phyloP scores from a whole-genome alignment of 805 yeast genomes.

The Metahyphopichia silvanorum region DNA sequence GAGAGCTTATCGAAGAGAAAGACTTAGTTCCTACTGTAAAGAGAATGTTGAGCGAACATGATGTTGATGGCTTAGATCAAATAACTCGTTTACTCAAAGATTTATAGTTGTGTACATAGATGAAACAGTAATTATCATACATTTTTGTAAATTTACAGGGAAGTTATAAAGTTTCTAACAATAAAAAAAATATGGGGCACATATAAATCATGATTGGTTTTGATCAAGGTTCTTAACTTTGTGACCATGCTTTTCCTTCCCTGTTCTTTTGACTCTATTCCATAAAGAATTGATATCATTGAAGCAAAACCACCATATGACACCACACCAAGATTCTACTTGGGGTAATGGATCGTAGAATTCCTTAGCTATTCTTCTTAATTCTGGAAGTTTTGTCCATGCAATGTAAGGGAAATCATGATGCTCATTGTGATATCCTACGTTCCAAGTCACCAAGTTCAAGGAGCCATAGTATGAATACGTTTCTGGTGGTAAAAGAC shows the following conservation, averaged over 20 bases:
- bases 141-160: too few relatives aligned
- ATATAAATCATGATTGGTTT: conserved; percentile 3
- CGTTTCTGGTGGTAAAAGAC: conserved; percentile 64
- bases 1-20: conserved; percentile 66
- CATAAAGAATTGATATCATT: conserved; percentile 68
- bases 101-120: conserved; percentile 34
- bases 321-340: conserved; percentile 77
- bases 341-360: conserved; percentile 78
- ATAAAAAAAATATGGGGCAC: too few relatives aligned
- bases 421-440: conserved; percentile 92
- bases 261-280: conserved; percentile 74
- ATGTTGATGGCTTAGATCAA: conserved; percentile 57
- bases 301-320: conserved; percentile 66
- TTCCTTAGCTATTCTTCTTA: conserved; percentile 68
- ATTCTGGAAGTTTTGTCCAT: conserved; percentile 73
- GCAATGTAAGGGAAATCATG: conserved; percentile 94
- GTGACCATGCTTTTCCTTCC: conserved; percentile 32
- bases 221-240: conserved; percentile 13
- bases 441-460: conserved; percentile 83
- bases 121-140: too few relatives aligned
- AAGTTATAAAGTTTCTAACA: too few relatives aligned
- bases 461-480: conserved; percentile 84
- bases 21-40: conserved; percentile 53
- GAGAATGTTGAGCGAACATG: conserved; percentile 30
- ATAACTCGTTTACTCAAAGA: conserved; percentile 61